A percentile compares a stretch with the other conserved stretches of the same genome.
These are phyloP conservation scores for Heritiera fomes DNA, from an alignment of 345 rosid species.

Conservation along the genomic window DNA sequence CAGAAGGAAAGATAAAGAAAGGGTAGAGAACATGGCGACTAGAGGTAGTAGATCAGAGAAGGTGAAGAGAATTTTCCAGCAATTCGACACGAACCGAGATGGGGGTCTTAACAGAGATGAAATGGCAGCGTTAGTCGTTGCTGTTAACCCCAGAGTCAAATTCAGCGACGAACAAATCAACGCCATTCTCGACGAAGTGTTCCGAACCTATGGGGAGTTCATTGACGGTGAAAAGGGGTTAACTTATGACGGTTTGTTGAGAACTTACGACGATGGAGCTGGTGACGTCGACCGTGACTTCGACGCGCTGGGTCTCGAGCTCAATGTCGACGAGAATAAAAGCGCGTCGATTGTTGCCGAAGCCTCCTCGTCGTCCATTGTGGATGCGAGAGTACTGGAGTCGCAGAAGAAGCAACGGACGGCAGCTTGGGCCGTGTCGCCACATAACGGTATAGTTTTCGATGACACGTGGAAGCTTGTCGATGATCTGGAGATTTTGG, in stretches of 20 bases:
- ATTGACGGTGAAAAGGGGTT: slow-evolving; percentile 82
- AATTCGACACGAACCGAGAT: slow-evolving; percentile 78
- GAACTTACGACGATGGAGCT: slow-evolving; percentile 99
- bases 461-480: slow-evolving; percentile 96
- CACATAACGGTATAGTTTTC: slow-evolving; percentile 91
- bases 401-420: slow-evolving; percentile 92
- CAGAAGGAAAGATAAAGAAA: not conserved
- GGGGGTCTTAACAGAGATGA: slow-evolving; percentile 96
- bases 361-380: slow-evolving; percentile 80
- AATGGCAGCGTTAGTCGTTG: slow-evolving; percentile 91
- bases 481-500: slow-evolving; percentile 89
- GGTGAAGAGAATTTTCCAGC: slow-evolving; percentile 87
- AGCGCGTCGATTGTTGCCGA: slow-evolving; percentile 44
- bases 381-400: slow-evolving; percentile 69
- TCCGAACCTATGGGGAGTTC: slow-evolving; percentile 88
- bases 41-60: slow-evolving; percentile 98
- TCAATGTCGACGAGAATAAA: slow-evolving; percentile 52
- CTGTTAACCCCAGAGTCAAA: slow-evolving; percentile 95
- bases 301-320: slow-evolving; percentile 85
- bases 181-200: slow-evolving; percentile 94
- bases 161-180: slow-evolving; percentile 97
- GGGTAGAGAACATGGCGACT: slow-evolving; percentile 54
- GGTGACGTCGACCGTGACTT: slow-evolving; percentile 97
- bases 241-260: slow-evolving; percentile 82
- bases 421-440: slow-evolving; percentile 96